These are phyloP conservation scores for Mangifera indica DNA, from an alignment of 345 rosid species.

Conservation along the genomic window DNA sequence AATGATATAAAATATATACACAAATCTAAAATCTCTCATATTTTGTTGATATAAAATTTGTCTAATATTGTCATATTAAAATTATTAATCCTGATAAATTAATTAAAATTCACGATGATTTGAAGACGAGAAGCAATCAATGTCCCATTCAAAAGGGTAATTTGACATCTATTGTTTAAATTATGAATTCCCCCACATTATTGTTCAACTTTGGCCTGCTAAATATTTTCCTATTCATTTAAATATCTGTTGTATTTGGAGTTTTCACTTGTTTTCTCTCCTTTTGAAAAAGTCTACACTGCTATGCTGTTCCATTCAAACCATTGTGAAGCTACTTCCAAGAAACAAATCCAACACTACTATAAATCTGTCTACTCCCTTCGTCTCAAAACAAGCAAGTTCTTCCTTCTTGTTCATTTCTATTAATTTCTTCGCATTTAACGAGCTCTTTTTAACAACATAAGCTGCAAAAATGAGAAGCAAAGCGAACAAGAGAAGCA, in stretches of 20 bases:
- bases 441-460: not conserved
- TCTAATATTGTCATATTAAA: too few relatives aligned
- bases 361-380: not conserved
- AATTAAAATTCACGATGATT: not conserved
- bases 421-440: too few relatives aligned
- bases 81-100: too few relatives aligned
- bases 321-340: constrained; percentile 16
- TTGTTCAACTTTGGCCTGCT: constrained; percentile 3
- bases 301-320: not conserved
- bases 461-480: constrained; percentile 17
- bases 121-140: not conserved
- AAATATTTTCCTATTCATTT: not conserved
- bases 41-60: too few relatives aligned
- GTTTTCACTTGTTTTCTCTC: not conserved
- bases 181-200: not conserved
- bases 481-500: constrained; percentile 24
- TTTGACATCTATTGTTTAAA: not conserved
- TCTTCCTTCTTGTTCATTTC: not conserved
- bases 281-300: constrained; percentile 10
- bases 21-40: too few relatives aligned
- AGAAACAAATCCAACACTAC: constrained; percentile 11
- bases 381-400: not conserved
- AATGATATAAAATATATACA: too few relatives aligned
- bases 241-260: not conserved
- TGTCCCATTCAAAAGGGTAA: not conserved